phyloP scores from a whole-genome alignment of 2,329 filamentous ascomycete species.

The Claviceps purpurea region DNA sequence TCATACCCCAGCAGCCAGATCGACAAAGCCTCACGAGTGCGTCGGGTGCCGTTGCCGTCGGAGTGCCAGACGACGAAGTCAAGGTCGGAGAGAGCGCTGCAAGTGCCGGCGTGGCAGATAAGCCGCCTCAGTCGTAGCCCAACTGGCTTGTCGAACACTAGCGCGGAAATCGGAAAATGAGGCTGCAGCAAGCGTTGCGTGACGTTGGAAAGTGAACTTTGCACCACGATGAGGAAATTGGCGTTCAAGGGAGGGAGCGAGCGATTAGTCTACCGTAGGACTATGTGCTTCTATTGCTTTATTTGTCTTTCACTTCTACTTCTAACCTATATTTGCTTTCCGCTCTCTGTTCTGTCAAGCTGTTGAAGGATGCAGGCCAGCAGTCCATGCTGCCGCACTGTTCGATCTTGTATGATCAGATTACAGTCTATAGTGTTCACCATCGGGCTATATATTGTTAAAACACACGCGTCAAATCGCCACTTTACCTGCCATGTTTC shows the following conservation, averaged over 20 bases:
- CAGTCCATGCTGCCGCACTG: too few relatives aligned
- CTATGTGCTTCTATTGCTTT: neutral
- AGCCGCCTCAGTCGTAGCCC: neutral
- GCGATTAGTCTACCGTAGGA: neutral
- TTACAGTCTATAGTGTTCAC: too few relatives aligned
- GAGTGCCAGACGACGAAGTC: slow-evolving; percentile 46
- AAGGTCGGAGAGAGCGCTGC: slow-evolving; percentile 50
- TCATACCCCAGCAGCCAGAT: slow-evolving; percentile 17
- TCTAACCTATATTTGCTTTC: neutral
- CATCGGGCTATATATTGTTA: too few relatives aligned
- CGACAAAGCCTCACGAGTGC: slow-evolving; percentile 33
- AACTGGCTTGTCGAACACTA: neutral
- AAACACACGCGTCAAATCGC: too few relatives aligned
- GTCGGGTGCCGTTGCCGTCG: slow-evolving; percentile 32
- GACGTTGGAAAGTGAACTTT: neutral
- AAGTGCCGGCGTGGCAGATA: slow-evolving; percentile 22
- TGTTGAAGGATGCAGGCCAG: too few relatives aligned
- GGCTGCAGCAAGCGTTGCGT: neutral
- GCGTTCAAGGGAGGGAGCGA: slow-evolving; percentile 1
- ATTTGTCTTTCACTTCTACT: neutral
- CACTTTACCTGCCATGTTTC: too few relatives aligned
- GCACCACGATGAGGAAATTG: neutral
- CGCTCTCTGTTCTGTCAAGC: too few relatives aligned
- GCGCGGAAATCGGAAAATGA: neutral
- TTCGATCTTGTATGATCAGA: too few relatives aligned